Base-by-base conservation (phyloP, 257 asterid species). In the Solanum neorickii region DNA sequence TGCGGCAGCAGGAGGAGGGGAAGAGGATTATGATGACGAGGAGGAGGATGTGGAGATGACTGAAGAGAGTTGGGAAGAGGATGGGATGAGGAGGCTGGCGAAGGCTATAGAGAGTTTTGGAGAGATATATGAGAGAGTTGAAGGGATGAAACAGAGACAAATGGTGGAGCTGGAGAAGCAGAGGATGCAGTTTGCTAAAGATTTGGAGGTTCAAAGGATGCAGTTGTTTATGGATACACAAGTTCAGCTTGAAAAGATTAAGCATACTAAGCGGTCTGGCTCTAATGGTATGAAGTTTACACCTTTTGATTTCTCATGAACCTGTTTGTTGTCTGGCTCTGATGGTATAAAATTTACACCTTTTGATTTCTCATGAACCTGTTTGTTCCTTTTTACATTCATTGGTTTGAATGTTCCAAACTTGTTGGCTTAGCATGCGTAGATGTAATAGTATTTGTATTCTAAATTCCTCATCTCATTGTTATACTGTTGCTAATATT, bases 131-230 rank as follows among this genome's bases (percentile, higher is more conserved):
- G 97, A 95, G 94, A 93, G 93, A 86, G 97, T 95, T 70, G 98
- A 96, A 90, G 87, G 86, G 80, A 91, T 92, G 95, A 96, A 95
- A 86, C 96, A 93, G 94, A 92, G 92, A 88, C 97, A 95, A 90
- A 96, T 93, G 95, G 90, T 95, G 89, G 98, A 95, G 89, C 88
- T 96, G 91, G 99, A 96, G 90, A 95, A 95, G 91, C 94, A 93
- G 93, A 92, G 98, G 92, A 94, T 96, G 95, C 94, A 93, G 89
- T 92, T 96, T 89, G 92, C 95, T 3, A 95, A 93, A 88, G 98
- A 95, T 89, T 92, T 95, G 93, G 99, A 96, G 92, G 96, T 95
- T 78, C 98, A 95, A 92, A 95, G 97, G 92, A 95, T 93, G 97
- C 90, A 93, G 49, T 86, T 93, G 91, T 93, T 93, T 87, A 92